Base-by-base conservation (phyloP, 129 eudicot genomes). In the Chrysanthemum seticuspe region DNA sequence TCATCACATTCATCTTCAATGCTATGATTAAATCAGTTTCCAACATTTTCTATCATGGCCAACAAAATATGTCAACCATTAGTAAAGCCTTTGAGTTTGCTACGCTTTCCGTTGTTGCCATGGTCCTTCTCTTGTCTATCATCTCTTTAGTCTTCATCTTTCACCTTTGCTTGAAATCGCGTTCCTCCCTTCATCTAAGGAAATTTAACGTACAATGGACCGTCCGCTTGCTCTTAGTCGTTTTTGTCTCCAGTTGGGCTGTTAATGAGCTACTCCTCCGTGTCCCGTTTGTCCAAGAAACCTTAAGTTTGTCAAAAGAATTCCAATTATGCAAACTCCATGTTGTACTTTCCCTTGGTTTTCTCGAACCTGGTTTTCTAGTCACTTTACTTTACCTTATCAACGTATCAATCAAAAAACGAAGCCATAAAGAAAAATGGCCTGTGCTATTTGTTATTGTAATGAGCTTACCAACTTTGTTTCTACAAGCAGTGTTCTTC, bases 311-410 rank as follows among this genome's bases (percentile, higher is more conserved):
- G 11, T 11, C 67, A 15, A 68, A 75, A 54, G 86, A 83, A 65
- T 56, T 78, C 56, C 14, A 78, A 4, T 21, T 85, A 2, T 91
- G 97, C 69, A 81, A 87, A 71, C 15, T 78, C 50, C 86, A 91
- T 9, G 73, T 85, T 1, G 82, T 87, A 10, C 78, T 85, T 2
- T 87, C 91, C 13, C 82, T 91, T 9, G 97, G 97, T 8, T 70
- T 90, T 5, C 74, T 76, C 64, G 79, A 90, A 70, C 97, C 91
- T 1, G 87, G 87, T 10, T 87, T 87, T 61, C 57, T 90, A 0
- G 53, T 86, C 60, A 78, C 87, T 64, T 82, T 90, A 1, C 81
- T 91, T 5, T 85, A 79, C 74, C 77, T 91, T 8, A 67, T 91
- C 47, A 82, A 86, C 48, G 64, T 80, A 16, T 90, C 95, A 12